A percentile compares a stretch with the other conserved stretches of the same genome.
Conservation (phyloP, 2,329 filamentous ascomycete species). For the Chaetomium strumarium region DNA sequence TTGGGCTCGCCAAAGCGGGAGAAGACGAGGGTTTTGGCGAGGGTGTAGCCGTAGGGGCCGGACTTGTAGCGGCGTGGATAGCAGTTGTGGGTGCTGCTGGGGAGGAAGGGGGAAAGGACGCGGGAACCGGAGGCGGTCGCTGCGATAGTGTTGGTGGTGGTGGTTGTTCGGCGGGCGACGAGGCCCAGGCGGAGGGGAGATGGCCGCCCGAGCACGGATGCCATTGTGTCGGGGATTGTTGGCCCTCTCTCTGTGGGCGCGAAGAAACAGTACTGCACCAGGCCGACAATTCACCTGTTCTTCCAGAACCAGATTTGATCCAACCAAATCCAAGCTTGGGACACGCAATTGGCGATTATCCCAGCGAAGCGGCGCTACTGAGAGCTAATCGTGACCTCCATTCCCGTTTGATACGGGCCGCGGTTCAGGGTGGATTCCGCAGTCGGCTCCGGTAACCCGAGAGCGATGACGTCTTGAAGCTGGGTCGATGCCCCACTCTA, state of each 20-base stretch:
- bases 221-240: not conserved
- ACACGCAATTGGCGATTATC: too few relatives aligned
- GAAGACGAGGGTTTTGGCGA: slow-evolving; percentile 77
- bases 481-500: slow-evolving; percentile 3
- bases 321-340: too few relatives aligned
- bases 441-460: slow-evolving; percentile 7
- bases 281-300: not conserved
- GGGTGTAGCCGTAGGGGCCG: slow-evolving; percentile 71
- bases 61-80: slow-evolving; percentile 43
- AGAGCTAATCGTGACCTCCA: not conserved
- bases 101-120: slow-evolving; percentile 19
- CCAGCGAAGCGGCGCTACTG: not conserved
- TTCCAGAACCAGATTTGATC: too few relatives aligned
- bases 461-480: slow-evolving; percentile 9
- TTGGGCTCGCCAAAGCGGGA: slow-evolving; percentile 68
- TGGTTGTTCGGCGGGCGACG: not conserved
- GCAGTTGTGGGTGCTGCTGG: not conserved
- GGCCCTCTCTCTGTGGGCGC: too few relatives aligned
- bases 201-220: slow-evolving; percentile 1
- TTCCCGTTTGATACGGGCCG: too few relatives aligned
- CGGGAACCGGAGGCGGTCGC: not conserved
- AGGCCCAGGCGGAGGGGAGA: slow-evolving; percentile 4
- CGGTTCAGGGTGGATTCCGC: not conserved
- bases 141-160: too few relatives aligned
- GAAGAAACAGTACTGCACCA: not conserved